These are phyloP conservation scores for Eucalyptus tenuipes DNA, from an alignment of 345 rosid genomes.

Conservation along the genomic window DNA sequence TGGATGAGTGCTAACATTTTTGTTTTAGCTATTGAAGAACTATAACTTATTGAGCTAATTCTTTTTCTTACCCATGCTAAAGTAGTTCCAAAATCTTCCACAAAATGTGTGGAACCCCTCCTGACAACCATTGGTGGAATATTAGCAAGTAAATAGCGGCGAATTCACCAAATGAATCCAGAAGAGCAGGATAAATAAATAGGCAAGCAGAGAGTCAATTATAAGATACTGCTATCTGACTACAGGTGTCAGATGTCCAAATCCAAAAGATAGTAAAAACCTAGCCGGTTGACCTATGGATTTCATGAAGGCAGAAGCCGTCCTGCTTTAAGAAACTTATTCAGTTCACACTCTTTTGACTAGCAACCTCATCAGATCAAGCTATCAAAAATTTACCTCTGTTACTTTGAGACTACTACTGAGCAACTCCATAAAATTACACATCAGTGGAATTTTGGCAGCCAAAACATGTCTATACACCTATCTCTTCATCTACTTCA, in stretches of 20 bases:
- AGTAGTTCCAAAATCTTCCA: constrained; percentile 82
- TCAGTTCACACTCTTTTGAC: not conserved
- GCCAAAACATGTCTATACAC: not conserved
- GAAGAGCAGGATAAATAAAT: not conserved
- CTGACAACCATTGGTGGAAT: constrained; percentile 2
- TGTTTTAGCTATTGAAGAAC: not conserved
- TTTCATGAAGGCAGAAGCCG: not conserved
- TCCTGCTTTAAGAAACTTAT: not conserved
- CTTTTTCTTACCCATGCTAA: constrained; percentile 60
- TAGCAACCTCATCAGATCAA: not conserved
- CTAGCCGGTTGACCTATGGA: not conserved
- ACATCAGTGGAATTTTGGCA: not conserved
- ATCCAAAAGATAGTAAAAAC: not conserved
- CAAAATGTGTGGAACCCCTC: constrained; percentile 56
- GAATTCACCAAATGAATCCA: not conserved
- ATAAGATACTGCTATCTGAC: not conserved
- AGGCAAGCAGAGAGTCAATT: not conserved
- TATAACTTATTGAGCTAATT: not conserved
- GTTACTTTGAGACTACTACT: not conserved
- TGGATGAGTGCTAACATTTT: not conserved
- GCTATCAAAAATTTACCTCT: not conserved
- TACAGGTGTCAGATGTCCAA: not conserved
- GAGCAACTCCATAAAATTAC: not conserved
- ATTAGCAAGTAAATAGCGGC: not conserved
- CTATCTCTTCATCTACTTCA: not conserved